A percentile compares a stretch with the other conserved stretches of the same genome.
These are phyloP conservation scores for Dryadomyces quercus-mongolicae DNA, from an alignment of 2,329 filamentous ascomycete genomes.

Conservation along the genomic window DNA sequence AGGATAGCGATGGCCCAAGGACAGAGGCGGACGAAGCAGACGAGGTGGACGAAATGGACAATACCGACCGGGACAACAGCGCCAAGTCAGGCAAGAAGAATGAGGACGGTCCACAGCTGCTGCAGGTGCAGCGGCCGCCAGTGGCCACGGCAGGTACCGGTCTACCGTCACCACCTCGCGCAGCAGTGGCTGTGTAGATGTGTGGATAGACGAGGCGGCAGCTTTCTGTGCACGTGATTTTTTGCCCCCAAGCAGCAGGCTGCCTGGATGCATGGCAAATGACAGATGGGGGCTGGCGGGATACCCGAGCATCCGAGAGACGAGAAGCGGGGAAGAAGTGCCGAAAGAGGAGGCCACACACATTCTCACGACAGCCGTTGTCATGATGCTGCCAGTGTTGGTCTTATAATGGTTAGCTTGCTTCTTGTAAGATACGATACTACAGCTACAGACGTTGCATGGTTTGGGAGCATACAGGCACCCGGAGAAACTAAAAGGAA, in stretches of 20 bases:
- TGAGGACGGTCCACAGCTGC: not conserved
- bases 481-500: not conserved
- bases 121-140: too few relatives aligned
- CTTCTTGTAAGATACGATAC: not conserved
- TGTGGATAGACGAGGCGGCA: too few relatives aligned
- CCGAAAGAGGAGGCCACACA: not conserved
- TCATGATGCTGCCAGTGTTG: too few relatives aligned
- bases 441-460: not conserved
- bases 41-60: not conserved
- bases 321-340: not conserved
- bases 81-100: not conserved
- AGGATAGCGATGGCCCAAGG: slow-evolving; percentile 10
- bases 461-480: not conserved
- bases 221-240: not conserved
- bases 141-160: too few relatives aligned
- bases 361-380: too few relatives aligned
- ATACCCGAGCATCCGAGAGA: not conserved
- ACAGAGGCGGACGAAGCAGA: not conserved
- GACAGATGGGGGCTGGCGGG: too few relatives aligned
- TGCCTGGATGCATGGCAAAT: not conserved
- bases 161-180: too few relatives aligned
- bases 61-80: too few relatives aligned
- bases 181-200: too few relatives aligned
- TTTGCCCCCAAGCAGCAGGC: not conserved
- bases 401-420: not conserved